A percentile compares a stretch with the other conserved stretches of the same genome.
Conservation (phyloP, 345 rosid species). For the Eucalyptus viminalis region DNA sequence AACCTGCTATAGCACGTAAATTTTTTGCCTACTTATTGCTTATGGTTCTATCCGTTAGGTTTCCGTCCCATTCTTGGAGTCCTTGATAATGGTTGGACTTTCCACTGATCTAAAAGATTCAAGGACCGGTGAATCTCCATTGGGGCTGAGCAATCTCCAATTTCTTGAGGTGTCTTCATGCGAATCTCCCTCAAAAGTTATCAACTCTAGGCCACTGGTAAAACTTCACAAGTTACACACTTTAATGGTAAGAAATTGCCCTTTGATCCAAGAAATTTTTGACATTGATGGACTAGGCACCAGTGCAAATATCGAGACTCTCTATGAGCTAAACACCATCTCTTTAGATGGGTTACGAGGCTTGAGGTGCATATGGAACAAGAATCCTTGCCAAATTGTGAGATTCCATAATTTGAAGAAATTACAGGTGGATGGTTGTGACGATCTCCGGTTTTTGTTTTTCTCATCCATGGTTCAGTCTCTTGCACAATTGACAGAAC, state of each 20-base stretch:
- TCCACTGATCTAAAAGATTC: no score
- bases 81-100: no score
- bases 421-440: fast-evolving
- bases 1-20: neutral
- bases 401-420: neutral
- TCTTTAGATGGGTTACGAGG: fast-evolving
- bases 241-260: fast-evolving
- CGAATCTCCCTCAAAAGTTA: no score
- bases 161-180: no score
- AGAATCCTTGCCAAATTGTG: neutral
- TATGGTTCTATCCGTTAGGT: no score
- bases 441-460: neutral
- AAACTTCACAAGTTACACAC: no score
- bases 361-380: neutral
- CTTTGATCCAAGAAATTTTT: no score
- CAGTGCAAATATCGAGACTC: neutral
- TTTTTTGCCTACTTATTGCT: fast-evolving
- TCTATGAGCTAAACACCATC: neutral
- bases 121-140: no score
- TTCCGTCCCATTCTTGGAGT: no score
- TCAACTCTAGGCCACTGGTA: no score
- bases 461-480: neutral
- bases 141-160: no score
- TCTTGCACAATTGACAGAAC: neutral
- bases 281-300: fast-evolving